These are phyloP conservation scores for Exophiala viscosa DNA, from an alignment of 2,329 filamentous ascomycete genomes.

Conservation along the genomic window DNA sequence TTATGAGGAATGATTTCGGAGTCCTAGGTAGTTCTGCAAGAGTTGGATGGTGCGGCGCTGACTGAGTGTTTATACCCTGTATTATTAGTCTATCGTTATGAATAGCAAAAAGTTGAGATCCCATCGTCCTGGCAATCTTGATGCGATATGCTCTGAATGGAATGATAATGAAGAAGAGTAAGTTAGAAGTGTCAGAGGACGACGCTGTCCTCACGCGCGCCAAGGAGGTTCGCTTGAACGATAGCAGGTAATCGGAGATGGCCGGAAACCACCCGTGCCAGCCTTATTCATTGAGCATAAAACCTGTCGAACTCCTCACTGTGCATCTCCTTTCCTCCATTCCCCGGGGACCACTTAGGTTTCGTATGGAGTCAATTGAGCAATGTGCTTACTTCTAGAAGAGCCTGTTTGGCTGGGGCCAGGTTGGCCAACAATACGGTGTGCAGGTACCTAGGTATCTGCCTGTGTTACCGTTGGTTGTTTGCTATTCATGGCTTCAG, in stretches of 20 bases:
- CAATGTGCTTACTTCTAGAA: constrained; percentile 49
- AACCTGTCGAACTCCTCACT: neutral
- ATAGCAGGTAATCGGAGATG: too few species aligned
- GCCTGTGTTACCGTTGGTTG: too few species aligned
- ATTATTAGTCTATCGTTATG: constrained; percentile 11
- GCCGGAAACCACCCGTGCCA: too few species aligned
- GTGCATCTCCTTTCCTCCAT: neutral
- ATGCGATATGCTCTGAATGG: too few species aligned
- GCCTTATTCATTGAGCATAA: too few species aligned
- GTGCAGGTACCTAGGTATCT: neutral
- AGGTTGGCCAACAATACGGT: neutral
- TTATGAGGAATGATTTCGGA: too few species aligned
- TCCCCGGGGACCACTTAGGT: neutral
- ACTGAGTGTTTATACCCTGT: neutral
- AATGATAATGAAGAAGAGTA: neutral
- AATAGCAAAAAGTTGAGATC: neutral
- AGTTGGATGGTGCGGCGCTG: neutral
- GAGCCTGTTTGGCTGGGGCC: constrained; percentile 36
- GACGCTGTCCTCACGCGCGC: neutral
- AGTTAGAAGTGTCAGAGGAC: neutral
- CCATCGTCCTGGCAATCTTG: neutral
- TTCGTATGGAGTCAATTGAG: too few species aligned
- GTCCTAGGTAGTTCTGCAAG: too few species aligned
- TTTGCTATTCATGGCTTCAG: too few species aligned
- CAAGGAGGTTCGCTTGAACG: too few species aligned